Base-by-base conservation (phyloP, 805 yeast genomes). In the Saccharomyces kudriavzevii region DNA sequence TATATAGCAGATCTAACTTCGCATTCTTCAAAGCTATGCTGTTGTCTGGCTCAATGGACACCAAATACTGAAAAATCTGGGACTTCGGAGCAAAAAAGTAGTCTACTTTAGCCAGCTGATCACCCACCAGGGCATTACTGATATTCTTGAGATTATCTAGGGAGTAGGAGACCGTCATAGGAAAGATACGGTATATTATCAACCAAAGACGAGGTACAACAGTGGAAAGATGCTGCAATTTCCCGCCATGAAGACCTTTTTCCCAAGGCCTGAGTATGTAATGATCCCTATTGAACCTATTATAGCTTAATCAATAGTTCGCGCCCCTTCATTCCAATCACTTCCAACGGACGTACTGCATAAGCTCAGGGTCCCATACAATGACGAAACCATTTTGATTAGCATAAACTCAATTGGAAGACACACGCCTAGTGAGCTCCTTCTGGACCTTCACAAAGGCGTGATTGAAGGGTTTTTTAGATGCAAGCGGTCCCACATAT, bases 1-100 rank as follows among this genome's bases (percentile, higher is more conserved):
- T 54, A 24, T 55, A 55, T 30, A 66, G 30, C 8, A 58, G 48
- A 56, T 66, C 69, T 48, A 67, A 47, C 48, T 64, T 65, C 47
- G 54, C 45, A 30, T 51, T 47, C 28, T 54, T 56, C 9, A 47
- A 27, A 14, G 45, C 47, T 3, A 27, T 26, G 14, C 24, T 46
- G 14, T 53, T 48, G 24, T 43, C 17, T 4, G 20, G 3, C 24
- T 8, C 17, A n/a, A 48, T 20, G 9, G 50, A 8, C 25, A 48
- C n/a, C 27, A 48, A 11, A 9, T 4, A 11, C 50, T 49, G 52
- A 49, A 54, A 26, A 28, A 52, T 22, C 40, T 35, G 47, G 45
- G 50, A 30, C 25, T 52, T 46, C 6, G 55, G 27, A 20, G 56
- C 49, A 13, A 50, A 28, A 14, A 58, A 49, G 11, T 61, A 40